phyloP scores from a whole-genome alignment of 2,329 filamentous ascomycete genomes.

The Cladophialophora exuberans region DNA sequence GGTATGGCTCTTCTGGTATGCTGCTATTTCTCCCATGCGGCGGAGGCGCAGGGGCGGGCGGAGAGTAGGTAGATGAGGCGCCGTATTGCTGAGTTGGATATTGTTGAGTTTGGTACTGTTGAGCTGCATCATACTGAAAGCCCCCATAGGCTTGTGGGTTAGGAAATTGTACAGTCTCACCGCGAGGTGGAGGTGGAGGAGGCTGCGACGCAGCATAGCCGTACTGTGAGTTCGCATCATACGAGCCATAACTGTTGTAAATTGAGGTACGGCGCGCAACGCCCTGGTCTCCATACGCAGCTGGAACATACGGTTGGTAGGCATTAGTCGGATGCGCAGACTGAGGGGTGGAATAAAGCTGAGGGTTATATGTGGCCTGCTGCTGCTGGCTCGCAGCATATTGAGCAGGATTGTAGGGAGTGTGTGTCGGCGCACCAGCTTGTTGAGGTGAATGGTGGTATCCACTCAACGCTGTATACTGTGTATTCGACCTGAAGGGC shows the following conservation, averaged over 20 bases:
- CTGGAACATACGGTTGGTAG: constrained; percentile 55
- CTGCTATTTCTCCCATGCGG: constrained; percentile 36
- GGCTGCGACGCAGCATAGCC: constrained; percentile 35
- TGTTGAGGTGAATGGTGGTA: constrained; percentile 57
- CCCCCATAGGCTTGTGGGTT: constrained; percentile 22
- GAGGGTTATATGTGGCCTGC: constrained; percentile 69
- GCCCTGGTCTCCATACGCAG: constrained; percentile 47
- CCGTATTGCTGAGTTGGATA: constrained; percentile 19
- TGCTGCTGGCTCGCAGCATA: constrained; percentile 50
- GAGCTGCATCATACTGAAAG: constrained; percentile 24
- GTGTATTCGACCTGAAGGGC: constrained; percentile 46
- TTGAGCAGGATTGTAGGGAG: constrained; percentile 65
- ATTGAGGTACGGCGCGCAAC: constrained; percentile 26
- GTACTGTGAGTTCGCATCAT: constrained; percentile 36
- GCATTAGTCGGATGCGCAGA: constrained; percentile 26
- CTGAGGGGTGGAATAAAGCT: constrained; percentile 53
- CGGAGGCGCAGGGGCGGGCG: constrained; percentile 44
- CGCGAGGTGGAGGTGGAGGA: constrained; percentile 36
- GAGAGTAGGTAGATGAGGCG: constrained; percentile 27
- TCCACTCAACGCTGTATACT: constrained; percentile 45
- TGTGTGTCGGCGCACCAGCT: constrained; percentile 43
- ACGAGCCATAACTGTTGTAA: constrained; percentile 30
- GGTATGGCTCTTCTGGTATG: constrained; percentile 26
- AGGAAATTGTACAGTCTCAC: constrained; percentile 16
- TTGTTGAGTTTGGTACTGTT: constrained; percentile 21